Evolutionary conservation across 176 grass and related monocot species (phyloP).

Genomic region (Alloteropsis semialata): DNA sequence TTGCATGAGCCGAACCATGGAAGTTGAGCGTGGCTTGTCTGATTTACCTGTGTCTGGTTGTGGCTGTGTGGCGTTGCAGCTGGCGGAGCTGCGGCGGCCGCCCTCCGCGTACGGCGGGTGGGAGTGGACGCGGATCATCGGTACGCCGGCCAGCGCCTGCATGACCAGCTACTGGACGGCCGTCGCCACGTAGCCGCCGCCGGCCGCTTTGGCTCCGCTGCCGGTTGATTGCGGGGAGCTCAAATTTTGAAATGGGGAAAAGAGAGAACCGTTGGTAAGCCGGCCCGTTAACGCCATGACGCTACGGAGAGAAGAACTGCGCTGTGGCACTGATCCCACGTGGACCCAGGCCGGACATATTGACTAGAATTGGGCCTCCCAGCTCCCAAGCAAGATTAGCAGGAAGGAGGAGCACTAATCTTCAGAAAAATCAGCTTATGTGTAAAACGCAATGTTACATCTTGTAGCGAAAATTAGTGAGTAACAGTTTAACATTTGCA

Average conservation of each 20-base stretch:
- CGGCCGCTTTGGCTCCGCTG: background rate
- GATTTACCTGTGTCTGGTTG: background rate
- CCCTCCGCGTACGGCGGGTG: slow-evolving; percentile 32
- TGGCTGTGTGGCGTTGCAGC: slow-evolving; percentile 38
- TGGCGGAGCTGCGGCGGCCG: slow-evolving; percentile 75
- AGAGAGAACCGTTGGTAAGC: background rate
- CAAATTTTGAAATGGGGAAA: background rate
- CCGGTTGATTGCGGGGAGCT: background rate
- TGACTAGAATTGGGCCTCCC: background rate
- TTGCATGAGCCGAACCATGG: background rate
- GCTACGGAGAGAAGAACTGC: background rate
- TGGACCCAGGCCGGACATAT: background rate
- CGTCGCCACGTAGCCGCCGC: slow-evolving; percentile 56
- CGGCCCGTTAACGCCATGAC: background rate
- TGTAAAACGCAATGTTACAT: background rate
- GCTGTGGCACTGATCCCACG: background rate
- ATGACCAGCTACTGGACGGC: slow-evolving; percentile 86
- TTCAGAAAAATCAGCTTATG: background rate
- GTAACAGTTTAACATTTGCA: background rate
- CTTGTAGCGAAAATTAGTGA: background rate
- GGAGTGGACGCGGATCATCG: slow-evolving; percentile 77
- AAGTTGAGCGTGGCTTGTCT: background rate
- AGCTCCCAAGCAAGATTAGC: background rate
- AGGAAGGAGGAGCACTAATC: background rate
- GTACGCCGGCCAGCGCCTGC: slow-evolving; percentile 78